Conservation (phyloP, 306 rosid genomes). For the Lablab purpureus region DNA sequence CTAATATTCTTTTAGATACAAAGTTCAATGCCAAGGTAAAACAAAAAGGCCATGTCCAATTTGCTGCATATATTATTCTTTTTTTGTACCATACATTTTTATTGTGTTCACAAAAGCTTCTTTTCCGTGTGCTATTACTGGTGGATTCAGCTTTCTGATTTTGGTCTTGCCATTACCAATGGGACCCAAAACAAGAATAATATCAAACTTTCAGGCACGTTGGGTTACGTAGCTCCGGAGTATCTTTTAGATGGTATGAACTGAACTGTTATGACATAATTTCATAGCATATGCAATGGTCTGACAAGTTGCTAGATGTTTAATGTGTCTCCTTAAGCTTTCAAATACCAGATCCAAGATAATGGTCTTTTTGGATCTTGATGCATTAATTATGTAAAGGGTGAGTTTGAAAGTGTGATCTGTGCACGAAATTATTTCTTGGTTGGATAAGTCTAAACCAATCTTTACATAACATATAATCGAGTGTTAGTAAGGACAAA, state of each 20-base stretch:
- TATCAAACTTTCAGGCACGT: constrained; percentile 92
- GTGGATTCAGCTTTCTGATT: constrained; percentile 88
- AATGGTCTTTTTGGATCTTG: constrained; percentile 39
- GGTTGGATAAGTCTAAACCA: background rate
- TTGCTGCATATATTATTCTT: background rate
- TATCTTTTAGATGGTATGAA: constrained; percentile 95
- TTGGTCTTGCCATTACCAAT: constrained; percentile 90
- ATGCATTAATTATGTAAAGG: constrained; percentile 44
- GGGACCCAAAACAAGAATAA: constrained; percentile 85
- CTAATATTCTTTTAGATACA: constrained; percentile 98
- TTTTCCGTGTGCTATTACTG: constrained; percentile 33
- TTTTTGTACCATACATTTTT: constrained; percentile 34
- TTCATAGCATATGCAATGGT: constrained; percentile 47
- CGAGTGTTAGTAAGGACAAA: too few species aligned
- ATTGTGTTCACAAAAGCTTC: constrained; percentile 33
- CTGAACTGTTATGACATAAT: constrained; percentile 48
- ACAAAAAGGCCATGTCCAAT: constrained; percentile 39
- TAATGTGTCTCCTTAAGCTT: constrained; percentile 40
- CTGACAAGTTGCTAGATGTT: constrained; percentile 21
- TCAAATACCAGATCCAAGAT: constrained; percentile 49
- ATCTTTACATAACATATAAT: too few species aligned
- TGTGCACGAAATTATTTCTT: constrained; percentile 2
- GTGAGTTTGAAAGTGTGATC: constrained; percentile 43
- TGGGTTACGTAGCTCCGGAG: constrained; percentile 97
- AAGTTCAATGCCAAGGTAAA: constrained; percentile 95